Percentiles rank a stretch among this genome's conserved stretches.
phyloP scores from a whole-genome alignment of 2,329 filamentous ascomycete genomes.

The Phyllosticta citriasiana region DNA sequence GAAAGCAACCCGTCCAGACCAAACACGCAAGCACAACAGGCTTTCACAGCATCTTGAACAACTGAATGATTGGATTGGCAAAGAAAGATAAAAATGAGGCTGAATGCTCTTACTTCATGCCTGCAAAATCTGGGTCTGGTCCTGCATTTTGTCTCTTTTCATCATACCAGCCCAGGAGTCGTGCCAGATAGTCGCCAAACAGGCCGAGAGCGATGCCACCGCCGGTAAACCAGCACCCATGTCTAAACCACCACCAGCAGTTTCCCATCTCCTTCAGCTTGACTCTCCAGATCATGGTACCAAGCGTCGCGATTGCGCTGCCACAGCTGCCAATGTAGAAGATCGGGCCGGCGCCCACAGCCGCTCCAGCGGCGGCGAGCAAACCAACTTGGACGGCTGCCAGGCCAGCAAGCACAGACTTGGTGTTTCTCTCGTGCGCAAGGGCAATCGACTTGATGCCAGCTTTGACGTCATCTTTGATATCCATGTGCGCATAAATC shows the following conservation, averaged over 20 bases:
- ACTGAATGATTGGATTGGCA: not conserved
- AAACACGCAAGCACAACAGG: not conserved
- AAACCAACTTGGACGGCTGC: conserved; percentile 60
- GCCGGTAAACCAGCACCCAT: conserved; percentile 52
- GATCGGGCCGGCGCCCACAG: conserved; percentile 48
- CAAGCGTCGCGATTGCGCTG: conserved; percentile 44
- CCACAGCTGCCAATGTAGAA: conserved; percentile 51
- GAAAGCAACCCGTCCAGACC: not conserved
- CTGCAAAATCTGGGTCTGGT: not conserved
- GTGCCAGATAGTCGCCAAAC: conserved; percentile 41
- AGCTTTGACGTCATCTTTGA: conserved; percentile 73
- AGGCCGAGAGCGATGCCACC: conserved; percentile 48
- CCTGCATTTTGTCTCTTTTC: not conserved
- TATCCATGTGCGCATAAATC: conserved; percentile 89
- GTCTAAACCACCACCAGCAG: conserved; percentile 57
- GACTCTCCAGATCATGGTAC: conserved; percentile 50
- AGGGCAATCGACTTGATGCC: conserved; percentile 84
- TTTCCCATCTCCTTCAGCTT: conserved; percentile 46
- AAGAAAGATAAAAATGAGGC: not conserved
- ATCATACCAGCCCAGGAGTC: conserved; percentile 7
- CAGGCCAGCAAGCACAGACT: conserved; percentile 61
- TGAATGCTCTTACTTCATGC: not conserved
- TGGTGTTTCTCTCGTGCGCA: conserved; percentile 67
- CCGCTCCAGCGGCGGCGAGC: conserved; percentile 58
- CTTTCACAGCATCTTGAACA: not conserved